Percentiles rank a stretch among this genome's conserved stretches.
phyloP scores from a whole-genome alignment of 1,284 basidiomycete species.

The Dichomitus squalens region DNA sequence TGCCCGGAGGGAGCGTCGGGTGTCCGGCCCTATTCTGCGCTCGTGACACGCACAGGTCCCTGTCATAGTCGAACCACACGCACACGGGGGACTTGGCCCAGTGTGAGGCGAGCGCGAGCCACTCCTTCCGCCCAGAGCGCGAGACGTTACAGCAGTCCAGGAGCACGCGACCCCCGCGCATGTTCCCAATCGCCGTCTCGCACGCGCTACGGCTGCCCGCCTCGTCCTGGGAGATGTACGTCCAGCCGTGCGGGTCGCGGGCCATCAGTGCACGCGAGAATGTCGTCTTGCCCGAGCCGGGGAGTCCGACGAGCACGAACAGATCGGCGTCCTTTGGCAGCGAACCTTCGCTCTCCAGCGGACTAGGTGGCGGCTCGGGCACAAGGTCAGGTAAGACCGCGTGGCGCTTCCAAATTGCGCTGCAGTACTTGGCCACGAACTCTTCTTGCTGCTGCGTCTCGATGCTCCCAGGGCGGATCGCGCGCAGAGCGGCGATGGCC shows the following conservation, averaged over 20 bases:
- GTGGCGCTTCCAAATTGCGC: constrained; percentile 59
- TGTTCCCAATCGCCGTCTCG: constrained; percentile 48
- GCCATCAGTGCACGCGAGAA: constrained; percentile 48
- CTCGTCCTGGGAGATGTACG: constrained; percentile 58
- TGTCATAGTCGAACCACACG: constrained; percentile 59
- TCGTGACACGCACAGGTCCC: constrained; percentile 50
- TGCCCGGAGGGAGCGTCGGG: constrained; percentile 58
- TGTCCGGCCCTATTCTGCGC: constrained; percentile 59
- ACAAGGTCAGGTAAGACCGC: constrained; percentile 49
- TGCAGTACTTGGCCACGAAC: constrained; percentile 59
- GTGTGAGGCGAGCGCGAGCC: constrained; percentile 54
- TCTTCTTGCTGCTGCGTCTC: constrained; percentile 57
- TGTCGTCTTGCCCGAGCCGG: constrained; percentile 65
- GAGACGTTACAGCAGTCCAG: constrained; percentile 61
- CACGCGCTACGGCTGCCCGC: constrained; percentile 50
- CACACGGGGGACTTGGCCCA: constrained; percentile 50
- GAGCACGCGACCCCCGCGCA: constrained; percentile 41
- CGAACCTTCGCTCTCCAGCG: constrained; percentile 46
- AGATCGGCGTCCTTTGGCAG: constrained; percentile 41
- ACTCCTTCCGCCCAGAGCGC: constrained; percentile 45
- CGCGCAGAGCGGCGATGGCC: constrained; percentile 49
- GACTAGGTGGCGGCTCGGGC: constrained; percentile 49
- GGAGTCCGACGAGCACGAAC: constrained; percentile 57
- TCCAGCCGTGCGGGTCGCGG: constrained; percentile 45
- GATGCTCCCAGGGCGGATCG: constrained; percentile 54